phyloP scores from a whole-genome alignment of 2,329 filamentous ascomycete genomes.

The Chaetomium globosum region DNA sequence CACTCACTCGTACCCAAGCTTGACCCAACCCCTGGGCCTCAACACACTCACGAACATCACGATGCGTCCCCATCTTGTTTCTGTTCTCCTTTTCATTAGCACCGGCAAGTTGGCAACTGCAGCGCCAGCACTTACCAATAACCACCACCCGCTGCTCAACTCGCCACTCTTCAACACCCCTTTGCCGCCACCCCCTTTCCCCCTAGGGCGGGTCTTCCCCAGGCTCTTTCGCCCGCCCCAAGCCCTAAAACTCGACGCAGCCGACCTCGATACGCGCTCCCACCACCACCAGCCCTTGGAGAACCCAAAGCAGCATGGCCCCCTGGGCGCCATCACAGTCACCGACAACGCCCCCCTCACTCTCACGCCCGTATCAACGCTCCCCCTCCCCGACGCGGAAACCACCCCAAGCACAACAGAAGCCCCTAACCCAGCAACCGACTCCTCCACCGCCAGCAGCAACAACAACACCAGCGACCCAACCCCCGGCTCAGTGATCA shows the following conservation, averaged over 20 bases:
- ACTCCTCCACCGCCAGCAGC: not conserved
- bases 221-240: not conserved
- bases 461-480: not conserved
- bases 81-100: not conserved
- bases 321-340: not conserved
- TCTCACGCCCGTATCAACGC: too few relatives aligned
- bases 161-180: slow-evolving; percentile 20
- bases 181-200: not conserved
- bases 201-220: not conserved
- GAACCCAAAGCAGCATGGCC: not conserved
- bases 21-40: not conserved
- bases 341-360: not conserved
- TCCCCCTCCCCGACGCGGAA: not conserved
- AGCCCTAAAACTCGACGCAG: not conserved
- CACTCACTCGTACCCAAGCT: not conserved
- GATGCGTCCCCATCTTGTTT: not conserved
- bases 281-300: not conserved
- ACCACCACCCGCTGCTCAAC: slow-evolving; percentile 8
- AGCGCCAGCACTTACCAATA: not conserved
- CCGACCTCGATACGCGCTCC: not conserved
- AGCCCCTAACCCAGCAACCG: not conserved
- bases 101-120: not conserved
- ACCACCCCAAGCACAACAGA: not conserved
- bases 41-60: not conserved
- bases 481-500: not conserved